Conservation (phyloP, 805 yeast genomes). For the Starmerella powellii region DNA sequence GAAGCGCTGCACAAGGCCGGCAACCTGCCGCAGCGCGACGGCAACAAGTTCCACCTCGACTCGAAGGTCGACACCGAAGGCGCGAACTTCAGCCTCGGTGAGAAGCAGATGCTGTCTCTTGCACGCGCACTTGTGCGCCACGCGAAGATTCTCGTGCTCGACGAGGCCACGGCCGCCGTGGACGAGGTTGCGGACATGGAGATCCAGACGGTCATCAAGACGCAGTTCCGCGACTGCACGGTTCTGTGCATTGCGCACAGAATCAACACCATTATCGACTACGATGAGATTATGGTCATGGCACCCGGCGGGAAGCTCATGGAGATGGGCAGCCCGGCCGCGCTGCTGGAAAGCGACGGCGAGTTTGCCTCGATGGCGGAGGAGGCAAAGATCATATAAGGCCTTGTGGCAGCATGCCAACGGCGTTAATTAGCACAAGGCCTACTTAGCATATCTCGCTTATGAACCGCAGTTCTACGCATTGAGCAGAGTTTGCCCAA, state of each 20-base stretch:
- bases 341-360: conserved; percentile 1
- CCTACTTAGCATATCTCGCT: too few relatives aligned
- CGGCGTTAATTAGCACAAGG: too few relatives aligned
- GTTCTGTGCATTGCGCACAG: conserved; percentile 64
- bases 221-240: conserved; percentile 49
- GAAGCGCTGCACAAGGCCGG: conserved; percentile 49
- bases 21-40: conserved; percentile 18
- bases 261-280: conserved; percentile 44
- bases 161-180: conserved; percentile 67
- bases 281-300: conserved; percentile 48
- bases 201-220: conserved; percentile 46
- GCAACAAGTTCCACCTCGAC: conserved; percentile 46
- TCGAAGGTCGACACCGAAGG: conserved; percentile 21
- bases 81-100: conserved; percentile 19
- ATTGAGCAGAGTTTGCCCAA: too few relatives aligned
- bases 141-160: conserved; percentile 49
- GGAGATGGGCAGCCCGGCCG: conserved; percentile 46
- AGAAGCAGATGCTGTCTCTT: conserved; percentile 28
- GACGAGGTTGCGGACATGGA: conserved; percentile 59
- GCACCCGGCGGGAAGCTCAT: conserved; percentile 41
- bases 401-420: too few relatives aligned
- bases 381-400: background rate
- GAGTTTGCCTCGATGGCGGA: conserved; percentile 1
- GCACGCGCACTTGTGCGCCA: conserved; percentile 58
- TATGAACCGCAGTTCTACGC: too few relatives aligned